Conservation (phyloP, 257 asterid species). For the Mitragyna speciosa region DNA sequence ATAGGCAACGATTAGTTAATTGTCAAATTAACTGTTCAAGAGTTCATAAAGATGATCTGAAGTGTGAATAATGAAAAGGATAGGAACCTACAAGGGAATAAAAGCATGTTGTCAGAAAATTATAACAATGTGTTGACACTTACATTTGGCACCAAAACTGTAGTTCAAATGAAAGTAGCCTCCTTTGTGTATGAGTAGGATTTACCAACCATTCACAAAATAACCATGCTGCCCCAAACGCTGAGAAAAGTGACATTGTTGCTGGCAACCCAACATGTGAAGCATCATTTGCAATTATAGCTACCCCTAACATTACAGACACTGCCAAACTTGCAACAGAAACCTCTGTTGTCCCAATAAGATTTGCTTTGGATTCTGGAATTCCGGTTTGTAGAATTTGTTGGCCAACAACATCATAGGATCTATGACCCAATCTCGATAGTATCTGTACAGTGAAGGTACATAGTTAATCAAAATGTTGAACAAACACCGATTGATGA, state of each 20-base stretch:
- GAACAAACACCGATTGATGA: neutral
- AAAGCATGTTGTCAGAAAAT: neutral
- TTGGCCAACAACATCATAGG: slow-evolving; percentile 83
- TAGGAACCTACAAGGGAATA: neutral
- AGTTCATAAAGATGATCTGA: neutral
- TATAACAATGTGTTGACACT: slow-evolving; percentile 24
- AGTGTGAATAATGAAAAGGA: neutral
- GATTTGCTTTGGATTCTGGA: slow-evolving; percentile 92
- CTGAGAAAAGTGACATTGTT: slow-evolving; percentile 68
- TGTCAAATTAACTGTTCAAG: neutral
- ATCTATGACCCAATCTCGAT: slow-evolving; percentile 94
- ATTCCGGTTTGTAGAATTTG: slow-evolving; percentile 95
- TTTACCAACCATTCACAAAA: slow-evolving; percentile 81
- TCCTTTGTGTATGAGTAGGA: slow-evolving; percentile 71
- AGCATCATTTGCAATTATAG: slow-evolving; percentile 74
- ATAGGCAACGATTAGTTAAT: neutral
- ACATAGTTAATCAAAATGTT: neutral
- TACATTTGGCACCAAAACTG: slow-evolving; percentile 40
- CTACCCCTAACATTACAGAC: slow-evolving; percentile 82
- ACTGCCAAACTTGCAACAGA: no score
- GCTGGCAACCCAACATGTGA: slow-evolving; percentile 84
- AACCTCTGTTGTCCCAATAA: slow-evolving; percentile 89
- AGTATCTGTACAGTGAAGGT: slow-evolving; percentile 49
- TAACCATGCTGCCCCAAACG: slow-evolving; percentile 79
- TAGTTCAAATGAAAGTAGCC: slow-evolving; percentile 63